These are phyloP conservation scores for Fraxinus anomala DNA, from an alignment of 257 asterid genomes.

Conservation along the genomic window DNA sequence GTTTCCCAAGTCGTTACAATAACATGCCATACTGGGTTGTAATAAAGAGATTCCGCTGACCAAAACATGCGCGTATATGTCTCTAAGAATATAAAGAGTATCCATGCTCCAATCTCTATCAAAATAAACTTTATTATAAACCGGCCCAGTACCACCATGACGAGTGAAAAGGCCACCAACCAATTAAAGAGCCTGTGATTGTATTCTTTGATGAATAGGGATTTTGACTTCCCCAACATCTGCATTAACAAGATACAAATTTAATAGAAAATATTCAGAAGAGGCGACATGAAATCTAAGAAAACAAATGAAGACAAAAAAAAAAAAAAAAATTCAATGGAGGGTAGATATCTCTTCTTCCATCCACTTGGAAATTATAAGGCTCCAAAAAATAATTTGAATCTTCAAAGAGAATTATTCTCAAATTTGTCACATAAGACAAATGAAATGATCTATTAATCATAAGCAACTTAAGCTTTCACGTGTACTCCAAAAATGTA, in stretches of 20 bases:
- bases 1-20: constrained; percentile 89
- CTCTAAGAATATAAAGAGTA: constrained; percentile 93
- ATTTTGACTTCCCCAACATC: constrained; percentile 94
- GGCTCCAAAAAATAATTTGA: background rate
- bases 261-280: constrained; percentile 8
- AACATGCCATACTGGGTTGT: constrained; percentile 90
- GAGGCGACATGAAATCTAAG: constrained; percentile 6
- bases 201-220: constrained; percentile 88
- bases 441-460: background rate
- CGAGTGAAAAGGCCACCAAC: constrained; percentile 92
- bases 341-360: background rate
- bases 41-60: constrained; percentile 95
- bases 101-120: constrained; percentile 91
- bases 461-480: background rate
- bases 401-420: background rate
- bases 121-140: constrained; percentile 76
- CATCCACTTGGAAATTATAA: background rate
- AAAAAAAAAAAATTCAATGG: background rate
- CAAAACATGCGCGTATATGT: constrained; percentile 94
- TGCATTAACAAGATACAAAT: constrained; percentile 39
- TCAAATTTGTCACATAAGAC: background rate
- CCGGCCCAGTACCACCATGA: constrained; percentile 97
- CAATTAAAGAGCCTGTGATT: constrained; percentile 92
- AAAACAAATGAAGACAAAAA: background rate
- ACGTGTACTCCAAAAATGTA: background rate